Evolutionary conservation across 768 basidiomycete genomes (phyloP), one percentile per base, ranked within the genome.

Genomic region (Imleria badia): DNA sequence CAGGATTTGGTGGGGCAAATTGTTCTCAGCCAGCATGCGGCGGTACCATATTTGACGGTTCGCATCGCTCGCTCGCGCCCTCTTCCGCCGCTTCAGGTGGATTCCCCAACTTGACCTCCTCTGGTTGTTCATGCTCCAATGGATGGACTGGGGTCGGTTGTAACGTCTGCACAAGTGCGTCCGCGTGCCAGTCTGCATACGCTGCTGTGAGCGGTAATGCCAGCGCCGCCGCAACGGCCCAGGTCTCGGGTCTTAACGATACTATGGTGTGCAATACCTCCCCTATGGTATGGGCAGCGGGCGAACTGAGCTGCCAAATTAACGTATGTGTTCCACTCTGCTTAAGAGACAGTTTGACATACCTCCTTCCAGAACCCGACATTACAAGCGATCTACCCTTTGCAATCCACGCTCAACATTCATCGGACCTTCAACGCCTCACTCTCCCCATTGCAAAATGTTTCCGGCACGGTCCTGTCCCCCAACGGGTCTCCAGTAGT

Each of bases 291-390:
- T 96, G 80, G 62, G 85, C 93, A 2, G 79, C 87, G 3, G 81
- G 91, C 5, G 84, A 94, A 67, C 84, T 95, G 78, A 90, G 89
- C 58, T 98, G 95, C 72, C 74, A 78, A 51, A 93, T 96, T 13
- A 76, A 82, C 52, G 93, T 93, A 71, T 51, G 87, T 80, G 3
- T n/a, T 19, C 35, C 15, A 11, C 34, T n/a, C n/a, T 26, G 31
- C 34, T 33, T 26, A 6, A 17, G 15, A 33, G 39, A 13, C 22
- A 14, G 15, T 41, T 40, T 52, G 20, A 52, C 51, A 15, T 31
- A 57, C 15, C 49, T 9, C 41, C 9, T 43, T 50, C 52, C 29
- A 94, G 91, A 93, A 95, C 63, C 89, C 91, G 2, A 94, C 91
- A 0, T 74, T 98, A 1, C 86, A 91, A 76, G 75, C 77, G 0